phyloP scores from a whole-genome alignment of 192 early-diverging fungal genomes.

The Phlyctochytrium planicorne region DNA sequence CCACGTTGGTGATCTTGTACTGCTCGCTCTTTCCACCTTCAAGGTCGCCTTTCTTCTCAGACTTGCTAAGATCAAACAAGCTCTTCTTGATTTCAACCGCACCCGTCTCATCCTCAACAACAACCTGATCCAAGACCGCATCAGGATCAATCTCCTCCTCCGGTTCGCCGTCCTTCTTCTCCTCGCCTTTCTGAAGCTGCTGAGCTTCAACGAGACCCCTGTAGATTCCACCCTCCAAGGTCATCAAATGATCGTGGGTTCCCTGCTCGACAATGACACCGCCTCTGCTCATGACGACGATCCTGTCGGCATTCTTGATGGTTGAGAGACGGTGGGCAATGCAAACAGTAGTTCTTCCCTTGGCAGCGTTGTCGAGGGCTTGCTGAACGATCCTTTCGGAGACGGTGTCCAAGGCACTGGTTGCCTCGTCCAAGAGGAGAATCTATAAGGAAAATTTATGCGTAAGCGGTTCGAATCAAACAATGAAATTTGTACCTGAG shows the following conservation, averaged over 20 bases:
- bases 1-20: too few species aligned
- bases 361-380: slow-evolving; percentile 45
- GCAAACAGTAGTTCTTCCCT: slow-evolving; percentile 80
- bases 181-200: slow-evolving; percentile 24
- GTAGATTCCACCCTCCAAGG: slow-evolving; percentile 12
- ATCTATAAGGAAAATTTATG: too few species aligned
- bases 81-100: not conserved
- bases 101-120: slow-evolving; percentile 6
- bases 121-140: slow-evolving; percentile 12
- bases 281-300: slow-evolving; percentile 69
- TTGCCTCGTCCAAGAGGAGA: slow-evolving; percentile 63
- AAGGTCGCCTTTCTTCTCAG: not conserved
- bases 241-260: slow-evolving; percentile 73
- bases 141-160: not conserved
- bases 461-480: too few species aligned
- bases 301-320: slow-evolving; percentile 78
- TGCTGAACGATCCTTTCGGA: slow-evolving; percentile 51
- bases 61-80: too few species aligned
- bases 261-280: slow-evolving; percentile 65
- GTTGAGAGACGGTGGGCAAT: slow-evolving; percentile 93
- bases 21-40: too few species aligned
- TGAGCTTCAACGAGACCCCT: slow-evolving; percentile 27
- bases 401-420: slow-evolving; percentile 54
- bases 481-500: slow-evolving; percentile 73
- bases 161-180: slow-evolving; percentile 21